These are phyloP conservation scores for Acaromyces ingoldii DNA, from an alignment of 1,284 basidiomycete species.

Conservation along the genomic window DNA sequence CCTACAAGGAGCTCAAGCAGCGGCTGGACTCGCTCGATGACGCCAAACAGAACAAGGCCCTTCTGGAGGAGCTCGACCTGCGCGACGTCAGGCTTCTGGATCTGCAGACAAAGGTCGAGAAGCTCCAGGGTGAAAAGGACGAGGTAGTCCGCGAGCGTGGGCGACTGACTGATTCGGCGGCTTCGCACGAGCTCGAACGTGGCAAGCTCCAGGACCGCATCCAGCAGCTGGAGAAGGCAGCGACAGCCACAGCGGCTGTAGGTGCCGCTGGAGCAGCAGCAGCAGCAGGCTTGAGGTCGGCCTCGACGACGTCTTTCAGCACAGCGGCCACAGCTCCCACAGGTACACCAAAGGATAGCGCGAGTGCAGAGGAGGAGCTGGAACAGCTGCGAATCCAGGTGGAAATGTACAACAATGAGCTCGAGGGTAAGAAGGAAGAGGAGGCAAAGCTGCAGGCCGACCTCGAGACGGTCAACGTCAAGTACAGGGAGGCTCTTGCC, in stretches of 20 bases:
- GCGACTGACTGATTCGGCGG: conserved; percentile 10
- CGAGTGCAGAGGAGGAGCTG: conserved; percentile 9
- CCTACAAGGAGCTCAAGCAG: conserved; percentile 64
- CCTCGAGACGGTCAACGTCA: conserved; percentile 68
- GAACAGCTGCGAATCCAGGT: conserved; percentile 8
- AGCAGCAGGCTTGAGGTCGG: not conserved
- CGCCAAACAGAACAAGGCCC: conserved; percentile 29
- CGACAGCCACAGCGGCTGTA: not conserved
- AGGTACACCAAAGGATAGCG: too few species aligned
- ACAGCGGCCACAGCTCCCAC: too few species aligned
- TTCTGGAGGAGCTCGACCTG: conserved; percentile 68
- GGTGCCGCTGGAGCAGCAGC: not conserved
- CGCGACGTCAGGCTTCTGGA: conserved; percentile 69
- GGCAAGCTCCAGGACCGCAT: conserved; percentile 15
- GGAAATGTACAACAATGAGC: conserved; percentile 8
- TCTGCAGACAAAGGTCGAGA: conserved; percentile 69
- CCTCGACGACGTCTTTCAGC: not conserved
- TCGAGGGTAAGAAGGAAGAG: conserved; percentile 15
- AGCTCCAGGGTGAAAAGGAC: conserved; percentile 61
- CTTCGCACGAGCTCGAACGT: conserved; percentile 9
- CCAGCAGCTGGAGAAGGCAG: conserved; percentile 9
- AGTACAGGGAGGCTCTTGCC: conserved; percentile 79
- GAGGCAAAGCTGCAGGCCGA: conserved; percentile 55
- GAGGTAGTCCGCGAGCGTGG: conserved; percentile 16
- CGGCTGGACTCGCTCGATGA: conserved; percentile 67